These are phyloP conservation scores for Sordariomycetes sp. DNA, from an alignment of 2,329 filamentous ascomycete species.

Conservation along the genomic window DNA sequence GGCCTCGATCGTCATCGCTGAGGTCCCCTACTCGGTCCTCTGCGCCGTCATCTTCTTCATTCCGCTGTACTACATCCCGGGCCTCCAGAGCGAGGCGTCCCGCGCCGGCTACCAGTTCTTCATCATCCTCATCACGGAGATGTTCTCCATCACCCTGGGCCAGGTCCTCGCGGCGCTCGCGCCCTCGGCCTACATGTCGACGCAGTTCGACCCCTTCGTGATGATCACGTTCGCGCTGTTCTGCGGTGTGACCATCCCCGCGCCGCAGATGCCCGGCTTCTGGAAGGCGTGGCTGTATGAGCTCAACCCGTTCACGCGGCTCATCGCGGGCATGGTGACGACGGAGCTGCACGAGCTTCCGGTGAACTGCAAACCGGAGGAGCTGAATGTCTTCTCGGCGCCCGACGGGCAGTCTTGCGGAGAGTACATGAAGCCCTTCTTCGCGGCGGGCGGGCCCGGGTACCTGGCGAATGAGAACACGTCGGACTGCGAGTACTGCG, in stretches of 20 bases:
- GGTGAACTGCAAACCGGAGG: constrained; percentile 49
- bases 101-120: constrained; percentile 82
- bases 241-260: constrained; percentile 77
- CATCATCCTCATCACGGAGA: constrained; percentile 71
- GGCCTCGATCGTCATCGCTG: constrained; percentile 66
- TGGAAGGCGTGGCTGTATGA: constrained; percentile 76
- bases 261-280: constrained; percentile 65
- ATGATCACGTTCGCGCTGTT: constrained; percentile 77
- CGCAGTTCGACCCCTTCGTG: constrained; percentile 71
- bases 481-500: constrained; percentile 67
- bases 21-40: constrained; percentile 74
- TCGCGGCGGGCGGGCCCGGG: constrained; percentile 54
- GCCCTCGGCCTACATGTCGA: constrained; percentile 67
- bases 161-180: constrained; percentile 70
- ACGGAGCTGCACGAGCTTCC: constrained; percentile 59
- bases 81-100: constrained; percentile 49
- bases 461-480: constrained; percentile 56
- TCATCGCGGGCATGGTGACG: constrained; percentile 70
- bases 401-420: constrained; percentile 59
- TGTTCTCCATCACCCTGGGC: constrained; percentile 73
- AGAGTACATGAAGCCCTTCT: constrained; percentile 65
- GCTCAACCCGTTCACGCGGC: constrained; percentile 71
- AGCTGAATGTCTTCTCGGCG: constrained; percentile 59
- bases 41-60: constrained; percentile 76
- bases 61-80: constrained; percentile 76